Conservation (phyloP, 2,329 filamentous ascomycete species). For the Thelonectria olida region DNA sequence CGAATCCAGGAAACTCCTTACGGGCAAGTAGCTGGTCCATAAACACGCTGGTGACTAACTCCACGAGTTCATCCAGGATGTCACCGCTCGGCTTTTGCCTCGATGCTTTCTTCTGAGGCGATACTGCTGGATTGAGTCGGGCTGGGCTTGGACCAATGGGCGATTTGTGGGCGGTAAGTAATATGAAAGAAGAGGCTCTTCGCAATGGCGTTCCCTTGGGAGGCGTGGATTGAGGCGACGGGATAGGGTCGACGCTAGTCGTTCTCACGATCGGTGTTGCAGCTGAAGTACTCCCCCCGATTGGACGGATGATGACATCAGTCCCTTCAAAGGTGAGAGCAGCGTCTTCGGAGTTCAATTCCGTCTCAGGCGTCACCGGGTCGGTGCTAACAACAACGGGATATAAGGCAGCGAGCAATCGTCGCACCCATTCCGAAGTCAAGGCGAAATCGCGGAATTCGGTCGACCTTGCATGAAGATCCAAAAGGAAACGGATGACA, state of each 20-base stretch:
- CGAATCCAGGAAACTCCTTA: slow-evolving; percentile 91
- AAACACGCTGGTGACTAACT: slow-evolving; percentile 82
- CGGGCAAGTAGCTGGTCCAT: slow-evolving; percentile 84
- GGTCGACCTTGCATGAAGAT: slow-evolving; percentile 79
- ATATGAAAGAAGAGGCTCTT: slow-evolving; percentile 89
- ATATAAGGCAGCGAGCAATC: slow-evolving; percentile 83
- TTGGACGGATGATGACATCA: slow-evolving; percentile 83
- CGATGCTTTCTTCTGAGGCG: slow-evolving; percentile 54
- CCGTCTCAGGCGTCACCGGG: slow-evolving; percentile 81
- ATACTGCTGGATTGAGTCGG: slow-evolving; percentile 60
- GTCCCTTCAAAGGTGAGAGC: slow-evolving; percentile 85
- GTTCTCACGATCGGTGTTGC: slow-evolving; percentile 79
- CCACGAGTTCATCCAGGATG: slow-evolving; percentile 79
- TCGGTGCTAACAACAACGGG: slow-evolving; percentile 90
- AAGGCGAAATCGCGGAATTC: slow-evolving; percentile 86
- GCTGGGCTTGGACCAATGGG: slow-evolving; percentile 67
- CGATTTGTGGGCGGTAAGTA: slow-evolving; percentile 77
- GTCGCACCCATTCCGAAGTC: slow-evolving; percentile 81
- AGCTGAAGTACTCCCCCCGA: slow-evolving; percentile 63
- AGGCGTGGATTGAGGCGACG: slow-evolving; percentile 57
- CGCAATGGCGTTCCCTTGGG: slow-evolving; percentile 70
- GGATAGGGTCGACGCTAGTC: slow-evolving; percentile 63
- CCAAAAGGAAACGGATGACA: slow-evolving; percentile 80
- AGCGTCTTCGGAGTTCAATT: slow-evolving; percentile 85
- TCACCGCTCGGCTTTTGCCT: slow-evolving; percentile 69